These are phyloP conservation scores for Ophiosphaerella herpotricha DNA, from an alignment of 2,329 filamentous ascomycete genomes.

Conservation along the genomic window DNA sequence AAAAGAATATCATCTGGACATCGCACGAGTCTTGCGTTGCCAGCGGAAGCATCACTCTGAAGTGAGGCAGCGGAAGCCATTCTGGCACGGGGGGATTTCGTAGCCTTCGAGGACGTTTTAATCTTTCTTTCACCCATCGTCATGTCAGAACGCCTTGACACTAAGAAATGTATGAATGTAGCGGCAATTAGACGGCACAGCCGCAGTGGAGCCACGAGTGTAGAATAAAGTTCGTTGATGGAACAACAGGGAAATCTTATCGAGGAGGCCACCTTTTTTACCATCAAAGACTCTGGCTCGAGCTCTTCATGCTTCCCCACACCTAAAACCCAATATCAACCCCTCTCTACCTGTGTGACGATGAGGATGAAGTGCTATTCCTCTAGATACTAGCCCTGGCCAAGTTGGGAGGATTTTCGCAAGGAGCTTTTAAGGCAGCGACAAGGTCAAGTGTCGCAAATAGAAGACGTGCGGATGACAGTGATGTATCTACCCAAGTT, in stretches of 20 bases:
- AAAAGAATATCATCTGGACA: constrained; percentile 28
- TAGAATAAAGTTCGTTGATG: too few species aligned
- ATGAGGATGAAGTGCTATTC: constrained; percentile 15
- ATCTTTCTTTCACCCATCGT: constrained; percentile 33
- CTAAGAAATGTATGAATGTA: constrained; percentile 5
- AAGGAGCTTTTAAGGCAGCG: constrained; percentile 12
- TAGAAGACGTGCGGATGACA: constrained; percentile 21
- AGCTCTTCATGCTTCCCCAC: constrained; percentile 2
- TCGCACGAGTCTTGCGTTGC: constrained; percentile 28
- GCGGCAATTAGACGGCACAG: not conserved
- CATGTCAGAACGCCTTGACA: not conserved
- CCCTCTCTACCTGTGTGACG: constrained; percentile 7
- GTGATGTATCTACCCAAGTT: constrained; percentile 17
- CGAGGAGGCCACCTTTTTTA: constrained; percentile 8
- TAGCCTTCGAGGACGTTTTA: constrained; percentile 17
- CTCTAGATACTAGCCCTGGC: constrained; percentile 12
- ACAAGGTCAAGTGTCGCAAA: constrained; percentile 24
- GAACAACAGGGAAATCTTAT: not conserved
- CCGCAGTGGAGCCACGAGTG: not conserved
- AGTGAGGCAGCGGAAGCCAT: constrained; percentile 24
- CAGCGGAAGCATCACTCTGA: constrained; percentile 15
- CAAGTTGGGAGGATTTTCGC: constrained; percentile 17
- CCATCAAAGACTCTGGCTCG: constrained; percentile 6
- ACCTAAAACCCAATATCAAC: constrained; percentile 3
- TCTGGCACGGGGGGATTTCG: constrained; percentile 13